Evolutionary conservation across 2,329 filamentous ascomycete genomes (phyloP).

Genomic region (Ceratocystis variospora): DNA sequence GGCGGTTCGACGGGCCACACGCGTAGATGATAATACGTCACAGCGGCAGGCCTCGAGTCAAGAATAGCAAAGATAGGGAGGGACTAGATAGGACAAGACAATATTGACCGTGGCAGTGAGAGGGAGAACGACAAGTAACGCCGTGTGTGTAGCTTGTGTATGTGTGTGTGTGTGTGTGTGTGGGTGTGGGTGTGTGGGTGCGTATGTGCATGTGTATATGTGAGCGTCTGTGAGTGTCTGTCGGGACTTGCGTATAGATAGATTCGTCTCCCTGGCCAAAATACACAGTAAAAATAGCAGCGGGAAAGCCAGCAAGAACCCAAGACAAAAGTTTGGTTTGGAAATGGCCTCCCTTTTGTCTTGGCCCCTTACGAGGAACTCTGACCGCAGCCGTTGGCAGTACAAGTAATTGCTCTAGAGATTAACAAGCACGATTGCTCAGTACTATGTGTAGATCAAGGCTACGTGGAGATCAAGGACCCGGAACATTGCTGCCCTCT

Average conservation of each 20-base stretch:
- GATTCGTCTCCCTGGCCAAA: background rate
- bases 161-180: background rate
- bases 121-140: background rate
- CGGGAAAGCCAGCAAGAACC: background rate
- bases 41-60: conserved; percentile 2
- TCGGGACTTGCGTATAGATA: background rate
- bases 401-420: background rate
- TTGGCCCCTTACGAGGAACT: background rate
- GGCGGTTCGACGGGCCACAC: background rate
- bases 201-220: background rate
- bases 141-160: background rate
- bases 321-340: background rate
- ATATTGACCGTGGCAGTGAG: too few relatives aligned
- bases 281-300: background rate
- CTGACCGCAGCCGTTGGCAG: background rate
- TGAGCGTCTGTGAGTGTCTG: background rate
- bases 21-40: background rate
- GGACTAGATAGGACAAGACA: background rate
- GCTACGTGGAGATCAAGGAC: too few relatives aligned
- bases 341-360: background rate
- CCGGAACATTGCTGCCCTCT: background rate
- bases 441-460: background rate
- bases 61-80: background rate
- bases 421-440: background rate
- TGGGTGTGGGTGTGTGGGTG: background rate